These are phyloP conservation scores for Caloboletus inedulis DNA, from an alignment of 1,284 basidiomycete species.

Conservation along the genomic window DNA sequence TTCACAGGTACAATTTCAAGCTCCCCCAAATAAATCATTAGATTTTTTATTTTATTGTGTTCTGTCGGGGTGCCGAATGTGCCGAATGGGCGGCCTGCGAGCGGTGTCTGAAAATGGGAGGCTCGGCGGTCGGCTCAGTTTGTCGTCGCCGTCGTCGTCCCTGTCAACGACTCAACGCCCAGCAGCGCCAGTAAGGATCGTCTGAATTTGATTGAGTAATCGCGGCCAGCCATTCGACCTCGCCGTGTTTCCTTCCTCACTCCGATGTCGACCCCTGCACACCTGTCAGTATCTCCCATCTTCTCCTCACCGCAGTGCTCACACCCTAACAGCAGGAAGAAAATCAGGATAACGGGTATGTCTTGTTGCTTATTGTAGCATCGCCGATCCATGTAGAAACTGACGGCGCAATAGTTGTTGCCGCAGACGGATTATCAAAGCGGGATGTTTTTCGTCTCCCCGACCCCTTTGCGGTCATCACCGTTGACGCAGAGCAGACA, in stretches of 20 bases:
- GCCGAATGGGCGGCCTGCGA: constrained; percentile 11
- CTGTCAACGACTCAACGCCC: constrained; percentile 11
- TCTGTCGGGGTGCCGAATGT: constrained; percentile 15
- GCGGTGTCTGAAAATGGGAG: constrained; percentile 32
- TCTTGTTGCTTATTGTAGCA: neutral
- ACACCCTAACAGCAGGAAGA: constrained; percentile 44
- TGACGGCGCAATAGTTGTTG: constrained; percentile 60
- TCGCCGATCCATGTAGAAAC: neutral
- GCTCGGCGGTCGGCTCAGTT: constrained; percentile 10
- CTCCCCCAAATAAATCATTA: neutral
- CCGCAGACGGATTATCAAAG: constrained; percentile 85
- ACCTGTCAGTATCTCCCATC: constrained; percentile 26
- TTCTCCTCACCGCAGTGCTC: constrained; percentile 3
- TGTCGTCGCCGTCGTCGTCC: constrained; percentile 14
- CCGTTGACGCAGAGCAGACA: constrained; percentile 92
- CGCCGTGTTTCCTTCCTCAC: neutral
- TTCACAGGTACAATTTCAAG: too few relatives aligned
- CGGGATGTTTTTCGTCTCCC: constrained; percentile 90
- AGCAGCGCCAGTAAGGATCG: constrained; percentile 2
- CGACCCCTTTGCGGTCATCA: constrained; percentile 93
- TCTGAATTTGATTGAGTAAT: neutral
- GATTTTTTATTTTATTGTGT: neutral
- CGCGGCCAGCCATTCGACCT: neutral
- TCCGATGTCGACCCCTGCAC: constrained; percentile 27
- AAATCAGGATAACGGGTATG: constrained; percentile 59